Conservation (phyloP, 2,329 filamentous ascomycete species). For the Colletotrichum liriopes region DNA sequence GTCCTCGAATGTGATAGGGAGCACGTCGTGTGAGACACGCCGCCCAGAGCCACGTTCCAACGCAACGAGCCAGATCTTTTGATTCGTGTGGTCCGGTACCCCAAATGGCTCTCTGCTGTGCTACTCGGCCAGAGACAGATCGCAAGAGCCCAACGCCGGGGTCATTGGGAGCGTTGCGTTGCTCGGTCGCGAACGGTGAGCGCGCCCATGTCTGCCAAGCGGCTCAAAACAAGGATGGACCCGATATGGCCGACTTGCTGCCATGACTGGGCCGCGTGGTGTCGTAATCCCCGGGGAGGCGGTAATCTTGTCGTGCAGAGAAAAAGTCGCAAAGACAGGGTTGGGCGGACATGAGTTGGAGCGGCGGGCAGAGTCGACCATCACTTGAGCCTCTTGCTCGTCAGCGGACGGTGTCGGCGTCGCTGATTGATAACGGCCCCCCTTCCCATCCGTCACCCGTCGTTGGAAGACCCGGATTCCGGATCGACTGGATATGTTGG, state of each 20-base stretch:
- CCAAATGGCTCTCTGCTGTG: neutral
- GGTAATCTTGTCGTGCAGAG: slow-evolving; percentile 16
- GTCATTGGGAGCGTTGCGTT: neutral
- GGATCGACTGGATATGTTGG: slow-evolving; percentile 21
- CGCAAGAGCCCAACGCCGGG: slow-evolving; percentile 1
- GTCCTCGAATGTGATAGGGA: slow-evolving; percentile 12
- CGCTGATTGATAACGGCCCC: neutral
- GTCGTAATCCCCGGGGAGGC: slow-evolving; percentile 36
- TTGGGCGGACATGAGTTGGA: slow-evolving; percentile 3
- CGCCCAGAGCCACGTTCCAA: slow-evolving; percentile 28
- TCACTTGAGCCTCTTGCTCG: neutral
- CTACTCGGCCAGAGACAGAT: neutral
- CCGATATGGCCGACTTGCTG: slow-evolving; percentile 28
- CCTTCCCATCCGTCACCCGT: slow-evolving; percentile 15
- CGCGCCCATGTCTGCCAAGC: slow-evolving; percentile 40
- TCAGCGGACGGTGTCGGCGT: neutral
- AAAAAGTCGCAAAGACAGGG: slow-evolving; percentile 32
- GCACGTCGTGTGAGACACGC: slow-evolving; percentile 29
- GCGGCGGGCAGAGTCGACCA: slow-evolving; percentile 10
- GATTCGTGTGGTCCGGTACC: neutral
- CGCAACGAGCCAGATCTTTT: slow-evolving; percentile 7
- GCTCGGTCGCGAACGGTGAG: slow-evolving; percentile 32
- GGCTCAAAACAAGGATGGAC: slow-evolving; percentile 40
- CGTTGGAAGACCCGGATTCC: slow-evolving; percentile 34
- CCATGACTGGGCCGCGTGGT: slow-evolving; percentile 32